Conservation (phyloP, 179 eudicot species). For the Silene coronaria region DNA sequence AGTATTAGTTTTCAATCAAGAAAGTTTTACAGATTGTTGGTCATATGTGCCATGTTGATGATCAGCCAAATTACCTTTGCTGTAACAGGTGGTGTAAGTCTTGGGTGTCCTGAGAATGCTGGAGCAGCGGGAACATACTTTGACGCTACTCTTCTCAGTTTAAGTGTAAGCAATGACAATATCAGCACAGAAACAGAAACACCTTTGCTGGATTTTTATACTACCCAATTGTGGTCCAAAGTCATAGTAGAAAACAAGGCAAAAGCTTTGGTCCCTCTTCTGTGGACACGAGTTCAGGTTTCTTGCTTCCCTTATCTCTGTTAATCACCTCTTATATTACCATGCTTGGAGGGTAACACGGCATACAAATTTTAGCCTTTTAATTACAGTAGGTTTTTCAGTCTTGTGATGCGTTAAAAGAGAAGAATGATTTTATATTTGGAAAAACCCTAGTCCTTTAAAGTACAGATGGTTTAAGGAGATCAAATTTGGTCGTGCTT, state of each 20-base stretch:
- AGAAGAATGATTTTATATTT: no score
- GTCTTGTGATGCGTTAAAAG: background rate
- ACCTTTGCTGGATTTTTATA: constrained; percentile 76
- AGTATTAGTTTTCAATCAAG: background rate
- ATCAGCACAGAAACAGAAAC: constrained; percentile 79
- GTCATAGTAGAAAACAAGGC: constrained; percentile 77
- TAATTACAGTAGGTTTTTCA: background rate
- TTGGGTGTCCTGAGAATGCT: constrained; percentile 70
- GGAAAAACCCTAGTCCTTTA: background rate
- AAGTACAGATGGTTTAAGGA: background rate
- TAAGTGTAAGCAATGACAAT: constrained; percentile 73
- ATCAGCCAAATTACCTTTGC: constrained; percentile 3
- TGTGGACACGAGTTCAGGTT: constrained; percentile 96
- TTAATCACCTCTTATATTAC: background rate
- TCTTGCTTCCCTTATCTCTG: background rate
- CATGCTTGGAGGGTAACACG: background rate
- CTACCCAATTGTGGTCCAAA: constrained; percentile 76
- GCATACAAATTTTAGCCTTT: background rate
- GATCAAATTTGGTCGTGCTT: background rate
- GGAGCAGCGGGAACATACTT: constrained; percentile 90
- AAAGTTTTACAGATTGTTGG: background rate
- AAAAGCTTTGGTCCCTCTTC: constrained; percentile 80
- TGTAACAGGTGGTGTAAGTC: constrained; percentile 67
- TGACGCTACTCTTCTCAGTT: constrained; percentile 59
- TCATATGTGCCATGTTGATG: background rate